Percentiles rank a stretch among this genome's conserved stretches.
phyloP scores from a whole-genome alignment of 805 yeast species.

The Candida cerambycidarum region DNA sequence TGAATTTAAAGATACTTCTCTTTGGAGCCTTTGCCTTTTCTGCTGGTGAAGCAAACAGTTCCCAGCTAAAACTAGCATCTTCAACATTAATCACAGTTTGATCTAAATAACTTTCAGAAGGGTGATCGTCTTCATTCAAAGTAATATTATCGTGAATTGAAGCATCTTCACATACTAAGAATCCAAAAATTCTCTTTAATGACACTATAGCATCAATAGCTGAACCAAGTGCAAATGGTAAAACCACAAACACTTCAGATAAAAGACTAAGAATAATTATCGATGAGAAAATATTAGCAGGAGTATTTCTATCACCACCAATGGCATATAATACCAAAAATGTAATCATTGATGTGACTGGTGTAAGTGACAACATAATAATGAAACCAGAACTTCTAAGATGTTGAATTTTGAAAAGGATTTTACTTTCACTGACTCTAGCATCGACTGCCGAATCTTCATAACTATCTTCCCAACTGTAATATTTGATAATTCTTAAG shows the following conservation, averaged over 20 bases:
- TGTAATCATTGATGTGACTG: conserved; percentile 64
- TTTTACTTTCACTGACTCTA: conserved; percentile 60
- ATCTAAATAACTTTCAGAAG: conserved; percentile 12
- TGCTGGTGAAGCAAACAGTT: conserved; percentile 17
- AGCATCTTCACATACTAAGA: conserved; percentile 47
- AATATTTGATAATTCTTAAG: conserved; percentile 79
- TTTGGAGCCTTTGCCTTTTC: conserved; percentile 3
- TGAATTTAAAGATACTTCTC: neutral
- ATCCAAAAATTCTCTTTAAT: conserved; percentile 53
- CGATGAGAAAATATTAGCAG: conserved; percentile 69
- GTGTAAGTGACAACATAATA: conserved; percentile 63
- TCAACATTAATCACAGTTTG: conserved; percentile 18
- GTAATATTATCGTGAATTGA: conserved; percentile 25
- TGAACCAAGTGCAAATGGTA: conserved; percentile 69
- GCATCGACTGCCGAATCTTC: conserved; percentile 50
- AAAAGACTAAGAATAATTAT: conserved; percentile 63
- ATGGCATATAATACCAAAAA: conserved; percentile 40
- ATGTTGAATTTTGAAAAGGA: conserved; percentile 61
- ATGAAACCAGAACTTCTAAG: conserved; percentile 62
- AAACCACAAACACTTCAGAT: conserved; percentile 59
- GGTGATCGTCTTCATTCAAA: conserved; percentile 16
- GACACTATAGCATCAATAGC: conserved; percentile 68
- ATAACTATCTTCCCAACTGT: conserved; percentile 90
- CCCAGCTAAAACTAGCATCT: conserved; percentile 30
- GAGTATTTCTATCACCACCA: conserved; percentile 30